Evolutionary conservation across 495 filamentous ascomycete species (phyloP), one percentile per base, ranked within the genome.

Genomic region (Xylaria telfairii): DNA sequence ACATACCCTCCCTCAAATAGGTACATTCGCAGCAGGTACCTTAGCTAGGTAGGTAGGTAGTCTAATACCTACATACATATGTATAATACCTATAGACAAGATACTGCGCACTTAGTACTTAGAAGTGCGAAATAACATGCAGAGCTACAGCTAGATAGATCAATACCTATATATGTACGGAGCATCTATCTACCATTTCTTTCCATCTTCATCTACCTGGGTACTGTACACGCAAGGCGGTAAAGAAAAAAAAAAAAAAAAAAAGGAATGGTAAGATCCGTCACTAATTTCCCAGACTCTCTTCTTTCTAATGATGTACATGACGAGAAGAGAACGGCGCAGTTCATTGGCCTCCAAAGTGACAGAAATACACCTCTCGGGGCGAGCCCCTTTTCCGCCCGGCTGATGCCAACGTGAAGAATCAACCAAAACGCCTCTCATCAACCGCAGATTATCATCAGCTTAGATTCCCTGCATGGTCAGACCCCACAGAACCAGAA

Each of bases 401-500:
- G 49, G 49, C 24, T 13, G 10, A 59, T 37, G 56, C 32, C 56
- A 19, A 57, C 30, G 30, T 62, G 21, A 62, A 42, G 59, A 26
- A 62, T 19, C 56, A 59, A 59, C 17, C 30, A 10, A n/a, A 59
- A 32, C 56, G 56, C 56, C 56, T 37, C 51, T 54, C 51, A 54
- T 37, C 32, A 21, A 59, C 56, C 56, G 28, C 56, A 21, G 30
- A 59, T 37, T n/a, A n/a, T n/a, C n/a, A 59, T 59, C 56, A 59
- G 54, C 54, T 57, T 57, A 42, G 42, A 34, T 65, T 34, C 17
- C 41, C 46, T 24, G 46, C 62, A 65, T 37, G 9, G 28, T 26
- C 62, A 32, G 62, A 65, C 26, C 32, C 32, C 64, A n/a, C 30
- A 1, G n/a, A n/a, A n/a, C n/a, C n/a, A n/a, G n/a, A n/a, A n/a